Percentiles rank a stretch among this genome's conserved stretches.
Evolutionary conservation across 305 asterid species (phyloP).

Genomic region (Petunia hybrid): DNA sequence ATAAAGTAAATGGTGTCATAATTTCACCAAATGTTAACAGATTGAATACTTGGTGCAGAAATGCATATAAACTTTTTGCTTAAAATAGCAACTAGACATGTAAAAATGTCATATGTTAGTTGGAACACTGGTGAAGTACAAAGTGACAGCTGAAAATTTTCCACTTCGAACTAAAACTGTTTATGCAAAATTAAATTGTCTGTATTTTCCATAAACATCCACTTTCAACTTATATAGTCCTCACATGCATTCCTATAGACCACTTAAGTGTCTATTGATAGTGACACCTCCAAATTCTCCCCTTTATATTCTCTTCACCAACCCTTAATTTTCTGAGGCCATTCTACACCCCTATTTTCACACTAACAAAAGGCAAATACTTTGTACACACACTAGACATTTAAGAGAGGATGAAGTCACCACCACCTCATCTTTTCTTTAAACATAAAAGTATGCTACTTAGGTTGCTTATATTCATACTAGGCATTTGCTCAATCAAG

Average conservation of each 20-base stretch:
- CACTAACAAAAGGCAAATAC: slow-evolving; percentile 21
- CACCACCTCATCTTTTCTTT: slow-evolving; percentile 41
- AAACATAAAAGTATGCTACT: slow-evolving; percentile 52
- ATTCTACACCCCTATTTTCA: slow-evolving; percentile 41
- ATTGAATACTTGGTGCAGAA: slow-evolving; percentile 9
- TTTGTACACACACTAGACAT: slow-evolving; percentile 16
- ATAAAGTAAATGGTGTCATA: neutral
- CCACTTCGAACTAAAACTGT: neutral
- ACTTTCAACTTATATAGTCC: slow-evolving; percentile 29
- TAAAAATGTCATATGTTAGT: neutral
- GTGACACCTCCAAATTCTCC: slow-evolving; percentile 30
- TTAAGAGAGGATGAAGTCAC: slow-evolving; percentile 46
- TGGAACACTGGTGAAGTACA: slow-evolving; percentile 30
- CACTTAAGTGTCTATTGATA: slow-evolving; percentile 14
- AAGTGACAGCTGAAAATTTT: neutral
- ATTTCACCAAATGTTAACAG: slow-evolving; percentile 32
- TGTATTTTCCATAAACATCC: slow-evolving; percentile 25
- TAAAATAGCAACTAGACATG: slow-evolving; percentile 26
- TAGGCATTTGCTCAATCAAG: slow-evolving; percentile 55
- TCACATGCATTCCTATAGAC: slow-evolving; percentile 31
- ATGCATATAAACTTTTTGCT: neutral
- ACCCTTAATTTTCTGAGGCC: slow-evolving; percentile 39
- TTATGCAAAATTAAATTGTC: neutral
- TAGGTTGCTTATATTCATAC: slow-evolving; percentile 49
- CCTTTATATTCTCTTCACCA: slow-evolving; percentile 50